Evolutionary conservation across 805 yeast genomes (phyloP).

Genomic region (Sugiyamaella valdiviana): DNA sequence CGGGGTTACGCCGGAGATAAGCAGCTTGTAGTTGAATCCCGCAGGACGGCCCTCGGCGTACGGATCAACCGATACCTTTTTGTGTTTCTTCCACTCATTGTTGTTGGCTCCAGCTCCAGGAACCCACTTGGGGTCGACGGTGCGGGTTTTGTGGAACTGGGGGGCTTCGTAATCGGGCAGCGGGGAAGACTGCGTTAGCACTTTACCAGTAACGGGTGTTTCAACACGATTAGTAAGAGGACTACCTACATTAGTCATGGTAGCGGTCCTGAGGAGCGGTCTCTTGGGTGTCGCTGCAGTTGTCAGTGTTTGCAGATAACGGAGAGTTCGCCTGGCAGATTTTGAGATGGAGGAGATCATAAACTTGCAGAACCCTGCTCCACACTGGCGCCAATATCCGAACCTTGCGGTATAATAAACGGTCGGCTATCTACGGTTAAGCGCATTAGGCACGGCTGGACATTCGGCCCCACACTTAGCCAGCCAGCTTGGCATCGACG

Average conservation of each 20-base stretch:
- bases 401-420: too few relatives aligned
- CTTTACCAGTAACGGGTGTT: conserved; percentile 8
- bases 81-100: conserved; percentile 40
- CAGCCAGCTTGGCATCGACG: too few relatives aligned
- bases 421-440: too few relatives aligned
- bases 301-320: too few relatives aligned
- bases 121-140: conserved; percentile 37
- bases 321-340: too few relatives aligned
- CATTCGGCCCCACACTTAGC: too few relatives aligned
- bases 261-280: not conserved
- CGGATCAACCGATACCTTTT: conserved; percentile 47
- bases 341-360: too few relatives aligned
- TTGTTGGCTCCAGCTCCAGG: conserved; percentile 44
- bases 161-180: conserved; percentile 21
- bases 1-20: conserved; percentile 50
- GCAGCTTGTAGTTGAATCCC: conserved; percentile 43
- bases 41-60: conserved; percentile 36
- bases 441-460: too few relatives aligned
- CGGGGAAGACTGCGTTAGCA: not conserved
- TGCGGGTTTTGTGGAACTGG: conserved; percentile 28
- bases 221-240: conserved; percentile 1
- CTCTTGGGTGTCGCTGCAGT: too few relatives aligned
- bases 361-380: too few relatives aligned
- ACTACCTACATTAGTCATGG: not conserved
- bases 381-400: too few relatives aligned